Conservation (phyloP, 257 asterid genomes). For the Mitragyna speciosa region DNA sequence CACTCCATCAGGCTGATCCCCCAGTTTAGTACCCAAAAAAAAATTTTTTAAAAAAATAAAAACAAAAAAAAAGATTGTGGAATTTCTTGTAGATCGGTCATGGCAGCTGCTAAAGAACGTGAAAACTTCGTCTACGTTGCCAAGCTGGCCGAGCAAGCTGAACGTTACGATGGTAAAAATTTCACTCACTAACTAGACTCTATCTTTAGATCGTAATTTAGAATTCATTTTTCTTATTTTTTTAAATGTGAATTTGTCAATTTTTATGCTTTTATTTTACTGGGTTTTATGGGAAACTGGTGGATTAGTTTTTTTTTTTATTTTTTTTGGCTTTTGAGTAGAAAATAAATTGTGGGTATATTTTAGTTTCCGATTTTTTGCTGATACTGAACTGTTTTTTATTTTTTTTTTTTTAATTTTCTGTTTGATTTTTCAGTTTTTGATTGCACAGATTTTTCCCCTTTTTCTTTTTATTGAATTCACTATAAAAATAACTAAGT, state of each 20-base stretch:
- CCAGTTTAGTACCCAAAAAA: not conserved
- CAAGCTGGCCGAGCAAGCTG: conserved; percentile 45
- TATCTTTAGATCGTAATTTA: conserved; percentile 1
- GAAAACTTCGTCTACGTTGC: conserved; percentile 39
- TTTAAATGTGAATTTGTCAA: not conserved
- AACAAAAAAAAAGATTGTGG: not conserved
- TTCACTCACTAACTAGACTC: conserved; percentile 12
- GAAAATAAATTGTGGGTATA: not conserved
- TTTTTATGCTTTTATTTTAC: not conserved
- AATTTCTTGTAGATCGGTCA: conserved; percentile 28
- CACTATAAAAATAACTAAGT: not conserved
- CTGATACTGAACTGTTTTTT: not conserved
- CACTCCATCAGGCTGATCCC: conserved; percentile 15
- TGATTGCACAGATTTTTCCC: not conserved
- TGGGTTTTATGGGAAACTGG: not conserved
- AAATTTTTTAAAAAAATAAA: not conserved
- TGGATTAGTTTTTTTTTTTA: not conserved
- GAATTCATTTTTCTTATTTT: conserved; percentile 3
- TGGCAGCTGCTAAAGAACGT: conserved; percentile 38
- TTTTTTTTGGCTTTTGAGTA: not conserved
- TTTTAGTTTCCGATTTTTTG: not conserved
- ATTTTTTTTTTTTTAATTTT: not conserved
- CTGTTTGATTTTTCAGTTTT: not conserved
- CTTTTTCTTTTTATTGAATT: not conserved
- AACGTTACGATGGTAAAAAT: conserved; percentile 42